Conservation (phyloP, 129 eudicot species). For the Arctium lappa region DNA sequence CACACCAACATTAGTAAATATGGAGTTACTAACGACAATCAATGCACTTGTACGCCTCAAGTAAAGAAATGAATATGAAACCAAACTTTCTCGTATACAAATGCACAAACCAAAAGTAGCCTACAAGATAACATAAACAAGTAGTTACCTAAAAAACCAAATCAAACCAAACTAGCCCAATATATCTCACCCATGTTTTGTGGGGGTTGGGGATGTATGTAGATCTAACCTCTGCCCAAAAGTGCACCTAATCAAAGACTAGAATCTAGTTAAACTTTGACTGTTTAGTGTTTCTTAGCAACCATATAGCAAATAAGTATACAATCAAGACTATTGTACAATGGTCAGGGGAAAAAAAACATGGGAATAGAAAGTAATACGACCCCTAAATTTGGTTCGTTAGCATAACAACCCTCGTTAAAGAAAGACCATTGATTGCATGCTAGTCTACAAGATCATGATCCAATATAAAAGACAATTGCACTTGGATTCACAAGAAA, state of each 20-base stretch:
- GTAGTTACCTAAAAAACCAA: not conserved
- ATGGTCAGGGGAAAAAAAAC: not conserved
- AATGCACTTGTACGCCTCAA: not conserved
- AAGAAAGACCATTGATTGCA: no score
- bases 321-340: no score
- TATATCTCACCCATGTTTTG: no score
- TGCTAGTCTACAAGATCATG: not conserved
- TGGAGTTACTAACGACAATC: not conserved
- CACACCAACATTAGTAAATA: slow-evolving; percentile 11
- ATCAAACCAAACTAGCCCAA: not conserved
- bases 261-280: not conserved
- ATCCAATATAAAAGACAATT: not conserved
- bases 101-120: not conserved
- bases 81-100: slow-evolving; percentile 3
- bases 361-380: no score
- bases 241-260: not conserved
- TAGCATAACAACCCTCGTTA: no score
- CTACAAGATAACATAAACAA: not conserved
- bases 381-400: no score
- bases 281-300: not conserved
- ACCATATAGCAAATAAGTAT: not conserved
- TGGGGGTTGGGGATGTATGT: no score
- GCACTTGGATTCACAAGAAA: not conserved
- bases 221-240: no score
- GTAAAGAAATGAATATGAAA: not conserved